These are phyloP conservation scores for Penstemon davidsonii DNA, from an alignment of 257 asterid species.

Conservation along the genomic window DNA sequence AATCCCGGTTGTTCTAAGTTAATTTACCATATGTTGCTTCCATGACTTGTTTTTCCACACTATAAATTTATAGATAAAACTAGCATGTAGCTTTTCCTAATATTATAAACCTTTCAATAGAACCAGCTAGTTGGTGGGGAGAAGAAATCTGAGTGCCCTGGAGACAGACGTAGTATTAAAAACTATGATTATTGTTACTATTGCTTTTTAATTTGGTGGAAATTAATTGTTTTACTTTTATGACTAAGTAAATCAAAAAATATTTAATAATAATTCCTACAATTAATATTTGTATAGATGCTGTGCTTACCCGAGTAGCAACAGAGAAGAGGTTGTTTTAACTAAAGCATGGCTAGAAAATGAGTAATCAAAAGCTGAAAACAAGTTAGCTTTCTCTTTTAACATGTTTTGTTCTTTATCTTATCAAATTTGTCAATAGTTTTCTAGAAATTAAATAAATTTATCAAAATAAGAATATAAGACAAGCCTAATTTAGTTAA, in stretches of 20 bases:
- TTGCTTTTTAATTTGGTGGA: neutral
- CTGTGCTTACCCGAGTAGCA: neutral
- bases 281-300: neutral
- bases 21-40: no score
- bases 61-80: neutral
- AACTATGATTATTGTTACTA: neutral
- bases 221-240: neutral
- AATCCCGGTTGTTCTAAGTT: no score
- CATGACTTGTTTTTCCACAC: no score
- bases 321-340: conserved; percentile 3
- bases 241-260: neutral
- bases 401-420: no score
- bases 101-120: neutral
- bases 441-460: neutral
- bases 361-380: conserved; percentile 9
- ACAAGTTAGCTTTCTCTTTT: no score
- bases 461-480: no score
- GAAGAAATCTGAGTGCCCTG: neutral
- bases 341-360: neutral
- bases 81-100: neutral
- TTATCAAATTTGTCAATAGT: neutral
- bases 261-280: neutral
- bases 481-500: no score
- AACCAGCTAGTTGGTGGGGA: neutral
- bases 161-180: neutral